A percentile compares a stretch with the other conserved stretches of the same genome.
These are phyloP conservation scores for Alopecurus myosuroides DNA, from an alignment of 176 grass and related monocot genomes.

Conservation along the genomic window DNA sequence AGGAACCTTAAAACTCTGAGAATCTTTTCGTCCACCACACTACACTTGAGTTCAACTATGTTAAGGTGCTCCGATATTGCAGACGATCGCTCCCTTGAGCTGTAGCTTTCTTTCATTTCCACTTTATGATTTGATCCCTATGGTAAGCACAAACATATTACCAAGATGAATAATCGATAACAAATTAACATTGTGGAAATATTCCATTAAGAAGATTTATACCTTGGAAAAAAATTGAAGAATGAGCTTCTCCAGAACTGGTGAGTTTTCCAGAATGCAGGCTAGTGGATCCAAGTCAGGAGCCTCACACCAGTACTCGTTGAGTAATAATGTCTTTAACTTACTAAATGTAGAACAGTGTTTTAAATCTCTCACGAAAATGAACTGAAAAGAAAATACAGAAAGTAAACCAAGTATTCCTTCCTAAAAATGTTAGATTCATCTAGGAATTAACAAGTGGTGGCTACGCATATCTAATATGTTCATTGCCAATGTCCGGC, in stretches of 20 bases:
- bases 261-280: constrained; percentile 13
- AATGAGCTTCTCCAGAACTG: constrained; percentile 22
- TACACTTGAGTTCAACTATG: neutral
- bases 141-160: neutral
- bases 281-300: neutral
- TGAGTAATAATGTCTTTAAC: constrained; percentile 21
- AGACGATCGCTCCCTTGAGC: neutral
- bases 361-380: constrained; percentile 20
- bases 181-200: neutral
- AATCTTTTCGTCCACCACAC: neutral
- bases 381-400: neutral
- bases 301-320: neutral
- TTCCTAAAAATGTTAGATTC: too few relatives aligned
- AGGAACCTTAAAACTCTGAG: neutral
- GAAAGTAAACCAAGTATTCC: neutral
- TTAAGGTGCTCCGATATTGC: neutral
- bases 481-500: too few relatives aligned
- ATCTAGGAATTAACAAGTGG: too few relatives aligned
- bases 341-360: constrained; percentile 16
- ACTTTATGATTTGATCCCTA: neutral
- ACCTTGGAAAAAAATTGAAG: neutral
- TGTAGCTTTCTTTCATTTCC: neutral
- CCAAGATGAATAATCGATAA: neutral
- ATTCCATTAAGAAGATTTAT: neutral
- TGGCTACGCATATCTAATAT: too few relatives aligned